These are phyloP conservation scores for Gnaphalium uliginosum DNA, from an alignment of 129 eudicot species.

Conservation along the genomic window DNA sequence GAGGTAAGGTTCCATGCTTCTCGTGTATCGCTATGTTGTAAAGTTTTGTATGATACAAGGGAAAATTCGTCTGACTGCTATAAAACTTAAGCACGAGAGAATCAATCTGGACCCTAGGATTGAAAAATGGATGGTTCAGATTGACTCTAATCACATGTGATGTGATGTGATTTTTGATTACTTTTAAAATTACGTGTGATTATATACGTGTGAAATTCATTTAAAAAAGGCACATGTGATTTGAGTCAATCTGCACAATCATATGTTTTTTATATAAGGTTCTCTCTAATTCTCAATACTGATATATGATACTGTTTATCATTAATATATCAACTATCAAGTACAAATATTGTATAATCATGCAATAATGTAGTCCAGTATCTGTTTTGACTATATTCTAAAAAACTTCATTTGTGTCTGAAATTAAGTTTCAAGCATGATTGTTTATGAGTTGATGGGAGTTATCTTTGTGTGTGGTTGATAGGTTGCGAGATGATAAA, in stretches of 20 bases:
- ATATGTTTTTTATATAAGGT: neutral
- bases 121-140: neutral
- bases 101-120: neutral
- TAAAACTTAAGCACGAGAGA: neutral
- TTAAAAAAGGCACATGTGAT: neutral
- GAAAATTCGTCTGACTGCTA: too few species aligned
- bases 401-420: neutral
- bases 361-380: neutral
- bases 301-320: neutral
- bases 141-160: neutral
- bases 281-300: neutral
- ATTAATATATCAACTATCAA: neutral
- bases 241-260: neutral
- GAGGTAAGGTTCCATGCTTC: conserved; percentile 43
- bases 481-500: conserved; percentile 31
- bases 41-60: neutral
- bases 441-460: neutral
- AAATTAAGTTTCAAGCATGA: neutral
- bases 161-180: too few species aligned
- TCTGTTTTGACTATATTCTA: neutral
- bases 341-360: neutral
- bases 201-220: neutral
- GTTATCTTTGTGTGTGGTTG: conserved; percentile 14
- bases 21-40: neutral
- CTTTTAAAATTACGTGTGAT: too few species aligned